Evolutionary conservation across 345 rosid species (phyloP).

Genomic region (Corchorus capsularis): DNA sequence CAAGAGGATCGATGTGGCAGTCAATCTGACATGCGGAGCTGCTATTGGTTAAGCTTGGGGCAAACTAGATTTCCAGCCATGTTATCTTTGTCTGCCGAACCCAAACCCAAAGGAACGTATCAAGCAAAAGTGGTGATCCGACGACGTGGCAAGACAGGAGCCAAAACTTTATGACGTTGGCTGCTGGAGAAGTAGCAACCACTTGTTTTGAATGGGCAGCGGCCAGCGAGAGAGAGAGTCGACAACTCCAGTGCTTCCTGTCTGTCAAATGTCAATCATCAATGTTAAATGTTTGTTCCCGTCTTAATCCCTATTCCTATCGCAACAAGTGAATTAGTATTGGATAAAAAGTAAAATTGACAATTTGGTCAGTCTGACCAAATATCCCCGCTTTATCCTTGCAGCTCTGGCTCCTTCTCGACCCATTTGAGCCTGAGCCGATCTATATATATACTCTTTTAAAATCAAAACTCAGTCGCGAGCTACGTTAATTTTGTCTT

Average conservation of each 20-base stretch:
- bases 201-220: conserved; percentile 37
- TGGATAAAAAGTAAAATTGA: no score
- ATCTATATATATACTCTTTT: no score
- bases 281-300: not conserved
- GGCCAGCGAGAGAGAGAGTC: no score
- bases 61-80: not conserved
- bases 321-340: no score
- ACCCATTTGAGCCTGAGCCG: not conserved
- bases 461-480: not conserved
- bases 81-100: not conserved
- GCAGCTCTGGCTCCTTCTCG: not conserved
- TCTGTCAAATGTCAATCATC: no score
- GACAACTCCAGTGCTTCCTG: not conserved
- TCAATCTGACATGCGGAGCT: not conserved
- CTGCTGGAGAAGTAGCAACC: conserved; percentile 34
- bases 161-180: conserved; percentile 23
- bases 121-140: not conserved
- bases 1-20: not conserved
- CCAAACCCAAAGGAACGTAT: not conserved
- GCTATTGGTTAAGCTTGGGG: not conserved
- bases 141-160: conserved; percentile 34
- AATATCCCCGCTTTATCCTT: conserved; percentile 12
- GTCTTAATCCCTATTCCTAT: not conserved
- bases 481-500: not conserved
- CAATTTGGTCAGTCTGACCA: not conserved